A percentile compares a stretch with the other conserved stretches of the same genome.
Conservation (phyloP, 352 stramenopile species). For the Aphanomyces stellatus region DNA sequence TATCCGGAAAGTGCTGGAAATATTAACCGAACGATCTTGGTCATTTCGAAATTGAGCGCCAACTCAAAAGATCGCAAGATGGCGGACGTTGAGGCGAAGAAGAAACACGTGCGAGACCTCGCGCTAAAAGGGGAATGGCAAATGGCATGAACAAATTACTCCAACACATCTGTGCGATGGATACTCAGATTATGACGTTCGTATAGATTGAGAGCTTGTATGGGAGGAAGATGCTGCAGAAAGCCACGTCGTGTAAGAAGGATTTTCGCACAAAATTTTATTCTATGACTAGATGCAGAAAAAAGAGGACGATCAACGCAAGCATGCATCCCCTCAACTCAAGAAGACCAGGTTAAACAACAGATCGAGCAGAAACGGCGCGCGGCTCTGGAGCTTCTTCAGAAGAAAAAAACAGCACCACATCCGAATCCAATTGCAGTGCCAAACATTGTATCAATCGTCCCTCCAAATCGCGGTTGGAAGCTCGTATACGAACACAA, state of each 20-base stretch:
- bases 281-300: slow-evolving; percentile 55
- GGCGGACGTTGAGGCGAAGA: slow-evolving; percentile 33
- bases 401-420: not conserved
- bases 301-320: slow-evolving; percentile 27
- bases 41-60: not conserved
- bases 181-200: not conserved
- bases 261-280: too few relatives aligned
- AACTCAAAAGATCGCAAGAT: not conserved
- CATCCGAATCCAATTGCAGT: too few relatives aligned
- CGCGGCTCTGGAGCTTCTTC: slow-evolving; percentile 43
- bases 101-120: slow-evolving; percentile 64
- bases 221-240: slow-evolving; percentile 57
- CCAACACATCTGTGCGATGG: not conserved
- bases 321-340: not conserved
- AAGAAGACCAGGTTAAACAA: not conserved
- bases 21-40: not conserved
- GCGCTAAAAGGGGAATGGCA: slow-evolving; percentile 22
- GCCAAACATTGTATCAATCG: too few relatives aligned
- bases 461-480: not conserved
- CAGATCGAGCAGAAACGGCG: slow-evolving; percentile 44
- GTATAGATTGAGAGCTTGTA: slow-evolving; percentile 52
- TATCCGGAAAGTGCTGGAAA: not conserved
- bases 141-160: not conserved
- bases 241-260: slow-evolving; percentile 68
- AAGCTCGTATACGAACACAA: not conserved